These are phyloP conservation scores for Chenopodium berlandieri DNA, from an alignment of 148 eudicot species.

Conservation along the genomic window DNA sequence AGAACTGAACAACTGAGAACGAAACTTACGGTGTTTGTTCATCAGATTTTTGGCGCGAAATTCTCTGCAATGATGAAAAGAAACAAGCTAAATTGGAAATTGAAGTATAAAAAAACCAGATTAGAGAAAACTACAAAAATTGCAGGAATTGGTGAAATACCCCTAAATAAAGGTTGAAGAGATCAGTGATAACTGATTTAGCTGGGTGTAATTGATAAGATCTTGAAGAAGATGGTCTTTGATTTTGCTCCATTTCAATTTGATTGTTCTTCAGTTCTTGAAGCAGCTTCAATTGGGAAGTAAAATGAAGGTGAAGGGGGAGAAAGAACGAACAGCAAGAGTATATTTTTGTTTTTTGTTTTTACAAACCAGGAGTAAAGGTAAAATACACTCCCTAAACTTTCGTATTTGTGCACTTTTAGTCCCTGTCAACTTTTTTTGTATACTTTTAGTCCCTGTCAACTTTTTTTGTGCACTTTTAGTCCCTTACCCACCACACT, in stretches of 20 bases:
- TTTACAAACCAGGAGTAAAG: too few species aligned
- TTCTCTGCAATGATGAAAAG: constrained; percentile 44
- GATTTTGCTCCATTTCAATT: constrained; percentile 47
- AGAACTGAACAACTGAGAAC: neutral
- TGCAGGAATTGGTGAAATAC: constrained; percentile 23
- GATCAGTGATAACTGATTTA: constrained; percentile 59
- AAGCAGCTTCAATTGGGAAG: neutral
- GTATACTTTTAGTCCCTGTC: too few species aligned
- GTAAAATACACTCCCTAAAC: too few species aligned
- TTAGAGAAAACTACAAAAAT: neutral
- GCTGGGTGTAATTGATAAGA: constrained; percentile 70
- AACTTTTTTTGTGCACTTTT: too few species aligned
- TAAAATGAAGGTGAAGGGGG: too few species aligned
- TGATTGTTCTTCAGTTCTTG: neutral
- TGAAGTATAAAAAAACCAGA: neutral
- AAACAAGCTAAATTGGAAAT: neutral
- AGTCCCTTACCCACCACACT: too few species aligned
- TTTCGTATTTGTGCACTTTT: too few species aligned
- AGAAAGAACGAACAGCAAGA: too few species aligned
- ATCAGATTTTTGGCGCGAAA: constrained; percentile 57
- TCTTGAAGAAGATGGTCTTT: constrained; percentile 48
- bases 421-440: too few species aligned
- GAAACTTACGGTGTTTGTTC: constrained; percentile 82
- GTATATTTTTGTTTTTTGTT: too few species aligned
- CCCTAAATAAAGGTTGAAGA: constrained; percentile 85